phyloP scores from a whole-genome alignment of 768 basidiomycete genomes.

The Mycena maculata region DNA sequence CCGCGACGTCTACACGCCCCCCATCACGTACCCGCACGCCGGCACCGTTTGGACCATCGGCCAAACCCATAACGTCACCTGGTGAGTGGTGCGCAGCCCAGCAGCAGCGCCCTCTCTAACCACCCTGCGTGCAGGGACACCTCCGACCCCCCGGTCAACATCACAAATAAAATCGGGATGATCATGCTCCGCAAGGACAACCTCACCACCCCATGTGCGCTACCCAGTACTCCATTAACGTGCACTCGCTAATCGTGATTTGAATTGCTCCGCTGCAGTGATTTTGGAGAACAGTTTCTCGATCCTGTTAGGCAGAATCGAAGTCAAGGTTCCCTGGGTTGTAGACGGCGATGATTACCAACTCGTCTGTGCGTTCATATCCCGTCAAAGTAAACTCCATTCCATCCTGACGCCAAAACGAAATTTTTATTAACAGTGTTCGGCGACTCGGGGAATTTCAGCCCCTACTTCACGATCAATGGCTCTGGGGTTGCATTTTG shows the following conservation, averaged over 20 bases:
- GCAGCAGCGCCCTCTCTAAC: no score
- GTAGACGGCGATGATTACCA: constrained; percentile 43
- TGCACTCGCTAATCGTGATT: background rate
- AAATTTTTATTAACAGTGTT: no score
- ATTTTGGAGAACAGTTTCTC: constrained; percentile 43
- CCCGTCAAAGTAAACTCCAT: background rate
- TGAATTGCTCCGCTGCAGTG: constrained; percentile 27
- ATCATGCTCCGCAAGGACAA: constrained; percentile 43
- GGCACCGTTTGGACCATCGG: constrained; percentile 35
- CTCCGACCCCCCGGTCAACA: constrained; percentile 37
- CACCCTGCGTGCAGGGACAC: constrained; percentile 49
- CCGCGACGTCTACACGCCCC: constrained; percentile 37
- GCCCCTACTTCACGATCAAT: constrained; percentile 44
- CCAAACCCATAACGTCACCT: constrained; percentile 33
- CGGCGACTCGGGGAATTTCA: constrained; percentile 52
- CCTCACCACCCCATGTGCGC: constrained; percentile 41
- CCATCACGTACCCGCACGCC: constrained; percentile 30
- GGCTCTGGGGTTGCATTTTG: constrained; percentile 1
- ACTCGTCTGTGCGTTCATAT: constrained; percentile 42
- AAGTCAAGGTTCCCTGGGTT: constrained; percentile 45
- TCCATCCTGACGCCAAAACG: background rate
- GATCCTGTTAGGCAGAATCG: constrained; percentile 42
- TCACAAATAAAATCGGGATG: constrained; percentile 46
- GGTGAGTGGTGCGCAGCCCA: constrained; percentile 26
- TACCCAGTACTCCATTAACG: background rate